Evolutionary conservation across 2,329 filamentous ascomycete species (phyloP), one percentile per base, ranked within the genome.

Genomic region (Sporothrix brasiliensis): DNA sequence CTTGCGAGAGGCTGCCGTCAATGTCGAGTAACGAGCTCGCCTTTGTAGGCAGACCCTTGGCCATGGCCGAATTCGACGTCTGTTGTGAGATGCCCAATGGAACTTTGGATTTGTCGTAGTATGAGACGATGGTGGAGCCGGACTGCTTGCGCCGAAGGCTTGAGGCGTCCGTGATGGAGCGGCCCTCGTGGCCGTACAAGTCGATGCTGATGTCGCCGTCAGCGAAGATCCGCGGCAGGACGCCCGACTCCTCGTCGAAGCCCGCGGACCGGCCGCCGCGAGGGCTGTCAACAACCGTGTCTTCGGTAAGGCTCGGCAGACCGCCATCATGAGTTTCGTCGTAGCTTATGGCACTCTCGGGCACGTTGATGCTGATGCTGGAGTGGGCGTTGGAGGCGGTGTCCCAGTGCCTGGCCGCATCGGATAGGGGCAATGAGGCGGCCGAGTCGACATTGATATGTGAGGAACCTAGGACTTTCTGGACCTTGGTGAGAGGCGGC

Each of bases 41-140:
- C 74, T 87, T 87, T 58, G 79, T 75, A 0, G 85, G 84, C 5
- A 84, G 76, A 3, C 85, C 85, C 74, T 85, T 87, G 27, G 86
- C 85, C 82, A 88, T 88, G 71, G 85, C 84, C 1, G 86, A 87
- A 56, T 81, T 84, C 0, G 86, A 87, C 0, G 86, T 87, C 75
- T 88, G 86, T 74, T 87, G 86, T 0, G 86, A 87, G 72, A 87
- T 83, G n/a, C 84, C 81, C 5, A 88, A 80, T 13, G 86, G 85
- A 63, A 85, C 80, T 74, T 86, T 86, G 5, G 83, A 77, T 75
- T 85, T 84, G 77, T 88, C 86, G 76, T 88, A 88, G 77, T 83
- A 86, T 0, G 85, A 86, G 44, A 80, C 80, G 71, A 87, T 82
- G n/a, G 86, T 87, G 4, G 86, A 87, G 50, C 80, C 83, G 2